These are phyloP conservation scores for Carex littledalei DNA, from an alignment of 176 grass and related monocot genomes.

Conservation along the genomic window DNA sequence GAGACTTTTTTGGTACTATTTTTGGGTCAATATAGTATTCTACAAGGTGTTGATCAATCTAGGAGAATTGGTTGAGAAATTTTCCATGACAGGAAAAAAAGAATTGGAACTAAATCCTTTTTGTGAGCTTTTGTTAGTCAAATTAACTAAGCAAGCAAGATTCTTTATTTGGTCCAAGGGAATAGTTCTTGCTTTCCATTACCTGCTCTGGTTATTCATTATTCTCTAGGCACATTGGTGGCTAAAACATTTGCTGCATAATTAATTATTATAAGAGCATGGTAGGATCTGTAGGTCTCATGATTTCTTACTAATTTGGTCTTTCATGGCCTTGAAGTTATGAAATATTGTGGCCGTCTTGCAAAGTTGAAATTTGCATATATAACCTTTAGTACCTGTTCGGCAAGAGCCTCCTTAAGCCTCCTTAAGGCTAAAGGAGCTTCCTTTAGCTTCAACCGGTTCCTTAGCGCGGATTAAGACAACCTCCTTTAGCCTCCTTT, in stretches of 20 bases:
- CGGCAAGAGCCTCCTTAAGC: no score
- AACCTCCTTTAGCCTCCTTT: no score
- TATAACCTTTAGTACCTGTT: background rate
- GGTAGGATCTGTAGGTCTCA: background rate
- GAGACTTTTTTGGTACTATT: background rate
- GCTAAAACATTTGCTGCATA: background rate
- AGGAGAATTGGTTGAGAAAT: background rate
- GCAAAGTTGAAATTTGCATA: background rate
- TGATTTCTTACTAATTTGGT: background rate
- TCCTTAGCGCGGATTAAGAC: no score
- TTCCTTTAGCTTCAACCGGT: no score
- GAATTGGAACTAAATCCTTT: background rate
- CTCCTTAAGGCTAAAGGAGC: no score
- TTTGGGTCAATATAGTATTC: background rate
- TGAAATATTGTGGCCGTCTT: background rate
- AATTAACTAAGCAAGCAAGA: background rate
- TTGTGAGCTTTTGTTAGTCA: background rate
- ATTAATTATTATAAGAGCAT: background rate
- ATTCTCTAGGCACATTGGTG: background rate
- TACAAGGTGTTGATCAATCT: background rate
- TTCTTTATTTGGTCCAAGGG: background rate
- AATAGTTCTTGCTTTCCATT: conserved; percentile 4
- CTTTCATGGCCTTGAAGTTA: background rate
- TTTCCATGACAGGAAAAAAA: background rate
- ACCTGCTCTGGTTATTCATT: background rate